Evolutionary conservation across 441 rosid genomes (phyloP).

Genomic region (Erodium moschatum): DNA sequence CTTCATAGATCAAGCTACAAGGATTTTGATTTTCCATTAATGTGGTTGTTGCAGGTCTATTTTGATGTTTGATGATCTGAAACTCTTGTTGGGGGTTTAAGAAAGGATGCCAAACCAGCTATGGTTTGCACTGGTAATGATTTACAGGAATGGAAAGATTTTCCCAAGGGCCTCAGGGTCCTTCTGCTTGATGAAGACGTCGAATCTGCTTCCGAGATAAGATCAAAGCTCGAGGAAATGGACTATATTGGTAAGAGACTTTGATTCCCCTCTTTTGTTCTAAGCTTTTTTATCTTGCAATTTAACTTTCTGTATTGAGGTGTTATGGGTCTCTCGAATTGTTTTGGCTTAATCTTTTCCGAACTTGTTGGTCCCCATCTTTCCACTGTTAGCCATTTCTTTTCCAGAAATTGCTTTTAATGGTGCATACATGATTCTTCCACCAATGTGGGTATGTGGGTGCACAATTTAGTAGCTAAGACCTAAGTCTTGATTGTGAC

Average conservation of each 20-base stretch:
- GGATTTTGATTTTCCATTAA: constrained; percentile 14
- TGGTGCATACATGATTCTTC: constrained; percentile 9
- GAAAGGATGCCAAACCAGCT: constrained; percentile 95
- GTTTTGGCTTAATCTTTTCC: constrained; percentile 17
- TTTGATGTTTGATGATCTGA: constrained; percentile 23
- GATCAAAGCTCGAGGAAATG: constrained; percentile 73
- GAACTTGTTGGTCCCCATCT: constrained; percentile 11
- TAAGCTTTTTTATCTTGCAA: not conserved
- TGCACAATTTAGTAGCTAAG: constrained; percentile 15
- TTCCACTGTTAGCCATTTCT: constrained; percentile 16
- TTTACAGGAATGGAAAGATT: constrained; percentile 80
- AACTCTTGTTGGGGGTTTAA: constrained; percentile 44
- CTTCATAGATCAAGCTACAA: not conserved
- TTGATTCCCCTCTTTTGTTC: constrained; percentile 19
- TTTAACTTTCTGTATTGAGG: constrained; percentile 15
- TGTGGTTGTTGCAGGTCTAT: constrained; percentile 29
- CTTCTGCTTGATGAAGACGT: constrained; percentile 64
- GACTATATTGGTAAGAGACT: constrained; percentile 73
- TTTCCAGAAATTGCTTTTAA: constrained; percentile 14
- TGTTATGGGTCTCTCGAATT: constrained; percentile 16
- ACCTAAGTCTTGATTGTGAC: constrained; percentile 15
- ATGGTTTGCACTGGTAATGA: constrained; percentile 85
- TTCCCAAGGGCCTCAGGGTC: constrained; percentile 88
- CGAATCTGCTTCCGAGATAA: constrained; percentile 52
- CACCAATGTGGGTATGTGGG: constrained; percentile 9